Conservation (phyloP, 2,329 filamentous ascomycete species). For the Pseudopyricularia cyperi region DNA sequence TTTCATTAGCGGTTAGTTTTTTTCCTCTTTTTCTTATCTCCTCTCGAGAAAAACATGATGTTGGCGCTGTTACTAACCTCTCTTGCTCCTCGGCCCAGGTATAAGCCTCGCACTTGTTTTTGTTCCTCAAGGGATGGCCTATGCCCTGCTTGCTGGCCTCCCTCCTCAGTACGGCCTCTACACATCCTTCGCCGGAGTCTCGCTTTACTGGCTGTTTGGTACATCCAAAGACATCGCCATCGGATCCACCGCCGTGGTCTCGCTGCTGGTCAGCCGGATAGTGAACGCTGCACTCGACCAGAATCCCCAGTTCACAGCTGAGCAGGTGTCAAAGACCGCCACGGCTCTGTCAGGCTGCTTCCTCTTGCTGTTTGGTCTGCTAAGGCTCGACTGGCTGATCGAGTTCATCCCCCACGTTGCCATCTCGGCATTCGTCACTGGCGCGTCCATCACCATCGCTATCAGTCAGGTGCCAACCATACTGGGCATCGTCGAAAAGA, state of each 20-base stretch:
- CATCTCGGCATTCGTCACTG: conserved; percentile 37
- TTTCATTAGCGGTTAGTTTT: conserved; percentile 1
- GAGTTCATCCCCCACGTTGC: conserved; percentile 37
- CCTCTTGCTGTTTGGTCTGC: conserved; percentile 29
- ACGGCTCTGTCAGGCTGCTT: conserved; percentile 29
- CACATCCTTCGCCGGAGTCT: conserved; percentile 69
- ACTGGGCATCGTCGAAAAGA: conserved; percentile 24
- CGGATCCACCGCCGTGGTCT: conserved; percentile 44
- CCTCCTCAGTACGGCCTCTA: conserved; percentile 62
- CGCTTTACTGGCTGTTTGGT: conserved; percentile 74
- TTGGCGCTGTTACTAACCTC: not conserved
- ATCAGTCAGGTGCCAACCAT: conserved; percentile 30
- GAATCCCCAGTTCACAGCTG: conserved; percentile 18
- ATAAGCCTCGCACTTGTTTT: conserved; percentile 34
- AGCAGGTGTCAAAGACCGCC: conserved; percentile 28
- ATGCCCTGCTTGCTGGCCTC: conserved; percentile 60
- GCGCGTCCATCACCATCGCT: conserved; percentile 36
- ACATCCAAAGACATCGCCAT: conserved; percentile 81
- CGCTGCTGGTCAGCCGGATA: conserved; percentile 34
- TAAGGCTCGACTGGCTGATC: conserved; percentile 34
- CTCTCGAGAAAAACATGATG: not conserved
- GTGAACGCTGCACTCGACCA: conserved; percentile 21
- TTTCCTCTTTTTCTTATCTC: no score
- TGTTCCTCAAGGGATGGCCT: conserved; percentile 70
- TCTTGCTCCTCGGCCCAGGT: not conserved